phyloP scores from a whole-genome alignment of 495 filamentous ascomycete species.

The Elasticomyces elasticus region DNA sequence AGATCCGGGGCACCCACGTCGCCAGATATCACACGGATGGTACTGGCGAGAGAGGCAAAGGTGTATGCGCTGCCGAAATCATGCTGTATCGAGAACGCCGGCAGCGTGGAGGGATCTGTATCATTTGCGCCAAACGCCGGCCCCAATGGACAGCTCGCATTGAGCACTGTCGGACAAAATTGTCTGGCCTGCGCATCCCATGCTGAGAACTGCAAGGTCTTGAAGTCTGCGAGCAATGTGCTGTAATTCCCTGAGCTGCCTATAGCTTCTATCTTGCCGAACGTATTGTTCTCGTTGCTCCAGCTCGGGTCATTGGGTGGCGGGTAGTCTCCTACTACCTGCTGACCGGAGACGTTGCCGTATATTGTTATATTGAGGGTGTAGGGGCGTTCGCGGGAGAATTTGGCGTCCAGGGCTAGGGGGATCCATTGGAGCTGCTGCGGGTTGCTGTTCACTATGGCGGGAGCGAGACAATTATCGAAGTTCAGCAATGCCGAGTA shows the following conservation, averaged over 20 bases:
- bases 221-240: conserved; percentile 57
- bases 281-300: conserved; percentile 44
- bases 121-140: conserved; percentile 57
- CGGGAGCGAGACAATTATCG: conserved; percentile 67
- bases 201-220: conserved; percentile 65
- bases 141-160: conserved; percentile 62
- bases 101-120: conserved; percentile 45
- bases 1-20: conserved; percentile 50
- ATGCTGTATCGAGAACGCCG: conserved; percentile 64
- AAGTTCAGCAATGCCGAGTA: conserved; percentile 59
- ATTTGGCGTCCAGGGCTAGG: conserved; percentile 57
- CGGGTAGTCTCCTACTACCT: conserved; percentile 40
- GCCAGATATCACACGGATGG: conserved; percentile 63
- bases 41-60: conserved; percentile 68
- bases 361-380: conserved; percentile 72
- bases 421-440: conserved; percentile 73
- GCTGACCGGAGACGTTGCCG: conserved; percentile 73
- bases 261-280: conserved; percentile 67
- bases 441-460: conserved; percentile 44
- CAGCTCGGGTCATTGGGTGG: conserved; percentile 41
- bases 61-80: conserved; percentile 71
- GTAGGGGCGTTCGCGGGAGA: conserved; percentile 53
- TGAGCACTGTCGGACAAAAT: conserved; percentile 56
- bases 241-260: conserved; percentile 47
- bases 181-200: conserved; percentile 38